Percentiles rank a stretch among this genome's conserved stretches.
Evolutionary conservation across 1,139 yeast genomes (phyloP).

Genomic region (Wickerhamomyces sp.): DNA sequence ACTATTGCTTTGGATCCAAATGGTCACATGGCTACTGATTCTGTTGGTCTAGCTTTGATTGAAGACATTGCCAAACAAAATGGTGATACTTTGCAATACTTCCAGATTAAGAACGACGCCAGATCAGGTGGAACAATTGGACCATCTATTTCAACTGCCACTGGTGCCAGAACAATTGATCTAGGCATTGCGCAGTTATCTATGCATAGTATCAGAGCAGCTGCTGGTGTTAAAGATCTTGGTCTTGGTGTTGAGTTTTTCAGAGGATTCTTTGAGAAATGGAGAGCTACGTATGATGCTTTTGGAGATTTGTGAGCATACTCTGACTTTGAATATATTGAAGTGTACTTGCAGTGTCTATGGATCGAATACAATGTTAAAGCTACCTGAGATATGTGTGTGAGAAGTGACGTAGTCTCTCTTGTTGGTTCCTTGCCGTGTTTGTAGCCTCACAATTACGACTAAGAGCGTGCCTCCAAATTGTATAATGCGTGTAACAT

Average conservation of each 20-base stretch:
- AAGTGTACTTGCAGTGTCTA: no score
- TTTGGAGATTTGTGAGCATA: conserved; percentile 42
- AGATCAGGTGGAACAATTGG: conserved; percentile 82
- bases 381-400: no score
- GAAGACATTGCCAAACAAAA: conserved; percentile 60
- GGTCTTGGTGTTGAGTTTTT: conserved; percentile 65
- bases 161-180: conserved; percentile 76
- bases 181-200: conserved; percentile 74
- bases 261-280: conserved; percentile 52
- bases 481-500: no score
- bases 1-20: conserved; percentile 70
- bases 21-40: conserved; percentile 78
- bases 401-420: no score
- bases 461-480: no score
- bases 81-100: conserved; percentile 60
- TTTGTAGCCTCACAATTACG: no score
- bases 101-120: conserved; percentile 66
- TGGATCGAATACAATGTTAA: no score
- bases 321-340: no score
- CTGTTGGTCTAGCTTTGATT: conserved; percentile 59
- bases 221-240: conserved; percentile 65
- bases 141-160: conserved; percentile 53
- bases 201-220: conserved; percentile 79
- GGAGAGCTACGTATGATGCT: conserved; percentile 46
- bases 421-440: no score